Base-by-base conservation (phyloP, 2,329 filamentous ascomycete species). In the Fusarium brachygibbosum region DNA sequence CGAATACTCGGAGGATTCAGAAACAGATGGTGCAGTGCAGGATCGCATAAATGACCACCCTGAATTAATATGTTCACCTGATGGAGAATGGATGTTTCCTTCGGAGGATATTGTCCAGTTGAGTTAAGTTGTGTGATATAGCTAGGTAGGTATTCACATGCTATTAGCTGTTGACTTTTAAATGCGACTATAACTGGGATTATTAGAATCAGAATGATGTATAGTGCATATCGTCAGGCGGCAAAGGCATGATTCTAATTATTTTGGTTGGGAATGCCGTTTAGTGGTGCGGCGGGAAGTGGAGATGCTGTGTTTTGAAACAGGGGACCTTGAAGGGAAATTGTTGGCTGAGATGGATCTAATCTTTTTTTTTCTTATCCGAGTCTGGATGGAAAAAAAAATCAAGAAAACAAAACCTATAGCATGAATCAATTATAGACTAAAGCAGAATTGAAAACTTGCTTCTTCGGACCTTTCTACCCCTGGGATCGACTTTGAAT, bases 271-370 rank as follows among this genome's bases (percentile, higher is more conserved):
- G 38, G 29, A 64, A 46, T 41, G 45, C 34, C 48, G 34, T 38
- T 38, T 52, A 14, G 35, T 51, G 38, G 52, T 52, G 62, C 32
- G 46, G 41, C 45, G 45, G 45, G 46, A 53, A 60, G 62, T 64
- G 61, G 59, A 38, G 59, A 64, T 41, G 60, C 3, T 60, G 42
- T 44, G 62, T 66, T 65, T 65, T 60, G 53, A 65, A 54, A 65
- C 61, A 65, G 56, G 63, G 56, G 56, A 62, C 49, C 40, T 40
- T 9, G 56, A 28, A 35, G 6, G 34, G 32, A 23, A 21, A 37
- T 55, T 44, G 55, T 66, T 66, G 63, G 63, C 37, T 66, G 28
- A 25, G n/a, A 55, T 32, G 42, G 17, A 29, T 29, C 29, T 6
- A 25, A 10, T 56, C 25, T 44, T 40, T 61, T 42, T 45, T 29